These are phyloP conservation scores for Russula griseocarnosa DNA, from an alignment of 768 basidiomycete species.

Conservation along the genomic window DNA sequence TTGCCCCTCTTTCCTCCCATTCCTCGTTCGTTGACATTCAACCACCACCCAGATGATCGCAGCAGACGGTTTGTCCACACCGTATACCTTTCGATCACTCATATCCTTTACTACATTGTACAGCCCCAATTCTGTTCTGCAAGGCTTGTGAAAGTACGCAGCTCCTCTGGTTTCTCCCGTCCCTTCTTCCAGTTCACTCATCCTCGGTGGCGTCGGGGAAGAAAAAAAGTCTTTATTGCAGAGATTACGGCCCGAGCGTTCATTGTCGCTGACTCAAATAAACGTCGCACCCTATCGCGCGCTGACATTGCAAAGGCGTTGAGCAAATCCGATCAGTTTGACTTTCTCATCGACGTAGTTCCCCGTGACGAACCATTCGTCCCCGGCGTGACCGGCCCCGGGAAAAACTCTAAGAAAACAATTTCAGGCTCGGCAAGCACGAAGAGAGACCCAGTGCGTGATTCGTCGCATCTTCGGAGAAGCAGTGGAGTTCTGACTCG, in stretches of 20 bases:
- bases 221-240: constrained; percentile 82
- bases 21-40: constrained; percentile 1
- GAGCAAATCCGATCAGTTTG: constrained; percentile 91
- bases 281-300: constrained; percentile 90
- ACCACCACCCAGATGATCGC: constrained; percentile 80
- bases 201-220: background rate
- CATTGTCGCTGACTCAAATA: constrained; percentile 92
- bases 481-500: background rate
- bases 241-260: constrained; percentile 96
- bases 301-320: constrained; percentile 93
- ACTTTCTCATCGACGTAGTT: constrained; percentile 95
- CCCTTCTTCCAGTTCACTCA: background rate
- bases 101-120: constrained; percentile 9
- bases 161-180: background rate
- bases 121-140: constrained; percentile 92
- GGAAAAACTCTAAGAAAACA: constrained; percentile 20
- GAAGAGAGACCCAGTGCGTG: constrained; percentile 22
- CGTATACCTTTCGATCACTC: constrained; percentile 25
- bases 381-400: constrained; percentile 20
- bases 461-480: background rate
- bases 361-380: constrained; percentile 67
- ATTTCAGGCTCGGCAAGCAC: constrained; percentile 11
- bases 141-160: constrained; percentile 96
- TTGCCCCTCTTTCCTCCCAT: background rate
- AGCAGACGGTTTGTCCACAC: constrained; percentile 66